Evolutionary conservation across 208 protist genomes (phyloP), one percentile per base, ranked within the genome.

Genomic region (Crithidia expoeki): DNA sequence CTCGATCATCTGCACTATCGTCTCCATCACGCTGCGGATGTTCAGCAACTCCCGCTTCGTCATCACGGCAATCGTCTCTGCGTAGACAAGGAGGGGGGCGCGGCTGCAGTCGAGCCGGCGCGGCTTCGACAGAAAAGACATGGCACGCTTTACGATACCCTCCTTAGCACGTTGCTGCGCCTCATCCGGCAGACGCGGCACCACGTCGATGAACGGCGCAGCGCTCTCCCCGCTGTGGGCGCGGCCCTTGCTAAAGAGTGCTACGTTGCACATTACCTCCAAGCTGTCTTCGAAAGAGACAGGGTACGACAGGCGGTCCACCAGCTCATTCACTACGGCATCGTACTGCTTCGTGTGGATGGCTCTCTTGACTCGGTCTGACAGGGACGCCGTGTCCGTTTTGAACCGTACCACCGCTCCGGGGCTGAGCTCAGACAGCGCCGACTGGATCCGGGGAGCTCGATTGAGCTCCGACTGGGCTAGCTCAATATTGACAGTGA

Each of bases 401-500:
- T 83, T 75, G 50, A 93, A 71, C 25, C 79, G 80, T 42, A 85
- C 84, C 14, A 69, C 67, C 4, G 61, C 68, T 25, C 47, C 53
- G 5, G 68, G 62, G 56, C 69, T 76, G 38, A 93, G 59, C 19
- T 71, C 76, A 40, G 85, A 82, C 10, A 95, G 67, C 28, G 83
- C 79, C 33, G 81, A 64, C 66, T 89, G 61, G 14, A 96, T 66
- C 16, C 76, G 78, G 7, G 55, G 50, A 38, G 86, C 82, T 10
- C 78, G 75, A 19, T 74, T 12, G 56, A 93, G 58, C 65, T 96
- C 88, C 17, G 38, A 73, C 68, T 93, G 80, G 16, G 72, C 59
- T 4, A 96, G 71, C 71, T 96, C 88, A 47, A 96, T 79, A 58
- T 88, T 85, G 56, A 96, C 46, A 7, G 83, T 94, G 28, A 96